Evolutionary conservation across 73 alveolate genomes (phyloP).

Genomic region (Tetrahymena malaccensis): DNA sequence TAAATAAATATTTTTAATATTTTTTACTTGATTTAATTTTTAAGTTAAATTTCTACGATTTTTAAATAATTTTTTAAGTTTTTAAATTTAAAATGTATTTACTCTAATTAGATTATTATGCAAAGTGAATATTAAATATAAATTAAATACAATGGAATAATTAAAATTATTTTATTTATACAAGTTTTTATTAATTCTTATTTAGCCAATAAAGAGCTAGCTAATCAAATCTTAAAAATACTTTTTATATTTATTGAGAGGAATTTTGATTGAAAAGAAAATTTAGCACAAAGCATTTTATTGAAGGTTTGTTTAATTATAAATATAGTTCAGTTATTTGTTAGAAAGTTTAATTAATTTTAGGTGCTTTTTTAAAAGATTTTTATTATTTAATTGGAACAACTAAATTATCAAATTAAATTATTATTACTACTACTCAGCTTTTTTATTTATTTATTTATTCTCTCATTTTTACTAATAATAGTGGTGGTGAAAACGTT

Average conservation of each 20-base stretch:
- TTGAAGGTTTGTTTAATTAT: too few species aligned
- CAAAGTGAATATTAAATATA: background rate
- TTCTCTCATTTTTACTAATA: background rate
- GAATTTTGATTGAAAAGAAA: background rate
- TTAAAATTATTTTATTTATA: too few species aligned
- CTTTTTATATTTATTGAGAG: background rate
- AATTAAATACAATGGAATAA: background rate
- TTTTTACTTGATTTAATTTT: too few species aligned
- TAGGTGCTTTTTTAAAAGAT: too few species aligned
- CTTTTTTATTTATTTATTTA: background rate
- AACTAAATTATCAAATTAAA: background rate
- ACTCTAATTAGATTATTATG: too few species aligned
- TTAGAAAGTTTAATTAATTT: background rate
- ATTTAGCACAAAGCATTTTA: too few species aligned
- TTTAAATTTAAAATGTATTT: too few species aligned
- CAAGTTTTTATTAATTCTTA: background rate
- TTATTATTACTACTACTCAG: background rate
- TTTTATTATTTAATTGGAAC: too few species aligned
- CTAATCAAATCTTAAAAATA: background rate
- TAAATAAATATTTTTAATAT: too few species aligned
- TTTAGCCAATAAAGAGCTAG: background rate
- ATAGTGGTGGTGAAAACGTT: background rate
- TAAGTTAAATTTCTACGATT: too few species aligned
- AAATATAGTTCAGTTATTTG: background rate
- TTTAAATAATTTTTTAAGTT: too few species aligned